These are phyloP conservation scores for Pyrus hybrid DNA, from an alignment of 331 rosid genomes.

Conservation along the genomic window DNA sequence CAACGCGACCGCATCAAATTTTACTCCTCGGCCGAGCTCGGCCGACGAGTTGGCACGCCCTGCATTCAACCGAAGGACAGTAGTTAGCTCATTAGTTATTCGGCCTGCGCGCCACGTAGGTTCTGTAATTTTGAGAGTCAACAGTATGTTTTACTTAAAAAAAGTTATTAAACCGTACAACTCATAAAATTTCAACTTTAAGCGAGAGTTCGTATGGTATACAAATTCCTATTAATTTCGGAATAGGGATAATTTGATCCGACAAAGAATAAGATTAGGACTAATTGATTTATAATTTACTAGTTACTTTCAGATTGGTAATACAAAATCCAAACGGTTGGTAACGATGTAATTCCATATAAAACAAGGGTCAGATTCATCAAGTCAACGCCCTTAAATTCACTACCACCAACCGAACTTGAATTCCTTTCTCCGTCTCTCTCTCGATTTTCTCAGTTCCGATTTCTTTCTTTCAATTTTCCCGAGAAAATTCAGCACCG, in stretches of 20 bases:
- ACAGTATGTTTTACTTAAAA: too few species aligned
- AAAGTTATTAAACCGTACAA: too few species aligned
- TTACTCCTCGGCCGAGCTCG: too few species aligned
- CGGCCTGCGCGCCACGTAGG: too few species aligned
- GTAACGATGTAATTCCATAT: constrained; percentile 28
- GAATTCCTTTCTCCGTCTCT: not conserved
- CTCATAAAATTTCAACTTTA: too few species aligned
- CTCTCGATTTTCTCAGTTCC: not conserved
- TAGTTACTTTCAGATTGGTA: not conserved
- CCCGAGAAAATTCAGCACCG: not conserved
- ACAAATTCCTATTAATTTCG: too few species aligned
- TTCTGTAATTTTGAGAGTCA: too few species aligned
- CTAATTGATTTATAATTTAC: not conserved
- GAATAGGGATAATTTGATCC: not conserved
- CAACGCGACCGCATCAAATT: too few species aligned
- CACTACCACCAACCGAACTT: not conserved
- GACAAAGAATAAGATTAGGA: not conserved
- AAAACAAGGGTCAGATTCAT: constrained; percentile 19
- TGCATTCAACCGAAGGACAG: too few species aligned
- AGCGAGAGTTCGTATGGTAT: too few species aligned
- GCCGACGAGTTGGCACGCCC: too few species aligned
- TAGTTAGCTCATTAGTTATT: too few species aligned
- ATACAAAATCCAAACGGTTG: not conserved
- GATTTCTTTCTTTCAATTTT: constrained; percentile 5
- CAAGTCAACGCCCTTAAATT: constrained; percentile 36